Evolutionary conservation across 495 filamentous ascomycete species (phyloP).

Genomic region (Tuber indicum): DNA sequence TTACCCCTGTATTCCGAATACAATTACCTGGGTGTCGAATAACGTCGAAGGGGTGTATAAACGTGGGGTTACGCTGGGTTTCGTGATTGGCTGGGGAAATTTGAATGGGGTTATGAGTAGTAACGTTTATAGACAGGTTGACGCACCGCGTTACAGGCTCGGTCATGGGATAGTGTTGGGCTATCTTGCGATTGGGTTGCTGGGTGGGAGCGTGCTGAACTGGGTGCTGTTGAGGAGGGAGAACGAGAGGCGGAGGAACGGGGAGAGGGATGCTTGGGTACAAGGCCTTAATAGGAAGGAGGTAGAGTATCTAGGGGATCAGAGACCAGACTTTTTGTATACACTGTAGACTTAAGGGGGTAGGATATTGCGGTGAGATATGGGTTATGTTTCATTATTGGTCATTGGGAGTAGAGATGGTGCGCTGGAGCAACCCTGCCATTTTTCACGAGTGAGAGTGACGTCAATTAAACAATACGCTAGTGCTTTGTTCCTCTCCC

Average conservation of each 20-base stretch:
- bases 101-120: constrained; percentile 53
- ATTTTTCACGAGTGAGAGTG: background rate
- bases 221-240: constrained; percentile 58
- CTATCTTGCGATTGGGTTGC: constrained; percentile 56
- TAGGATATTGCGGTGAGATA: background rate
- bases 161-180: constrained; percentile 57
- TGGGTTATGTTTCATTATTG: background rate
- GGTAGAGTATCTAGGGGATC: constrained; percentile 62
- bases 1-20: constrained; percentile 88
- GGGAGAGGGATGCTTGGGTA: constrained; percentile 63
- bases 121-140: constrained; percentile 49
- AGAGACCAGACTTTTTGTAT: constrained; percentile 73
- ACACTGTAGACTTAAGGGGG: constrained; percentile 47
- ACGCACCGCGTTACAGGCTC: constrained; percentile 52
- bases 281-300: constrained; percentile 56
- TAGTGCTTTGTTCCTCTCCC: background rate
- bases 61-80: constrained; percentile 74
- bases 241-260: constrained; percentile 55
- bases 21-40: constrained; percentile 81
- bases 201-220: constrained; percentile 59
- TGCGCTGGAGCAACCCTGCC: background rate
- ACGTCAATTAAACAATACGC: background rate
- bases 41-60: constrained; percentile 92
- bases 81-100: constrained; percentile 88
- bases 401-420: background rate